Conservation (phyloP, 805 yeast genomes). For the Jamesozyma gamospora region DNA sequence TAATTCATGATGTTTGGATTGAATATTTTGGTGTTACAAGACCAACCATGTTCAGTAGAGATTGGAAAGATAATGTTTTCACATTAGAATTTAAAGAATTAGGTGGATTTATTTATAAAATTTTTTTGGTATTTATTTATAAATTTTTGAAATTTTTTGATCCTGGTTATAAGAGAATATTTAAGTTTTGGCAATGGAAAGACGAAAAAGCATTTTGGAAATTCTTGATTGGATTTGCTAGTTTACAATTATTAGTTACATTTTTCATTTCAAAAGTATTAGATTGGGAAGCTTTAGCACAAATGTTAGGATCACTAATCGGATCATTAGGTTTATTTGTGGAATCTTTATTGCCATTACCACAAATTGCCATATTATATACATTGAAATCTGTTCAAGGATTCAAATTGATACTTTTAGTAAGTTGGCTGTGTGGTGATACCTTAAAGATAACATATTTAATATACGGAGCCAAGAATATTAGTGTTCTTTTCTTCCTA, state of each 20-base stretch:
- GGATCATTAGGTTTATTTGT: slow-evolving; percentile 60
- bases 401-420: slow-evolving; percentile 60
- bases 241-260: slow-evolving; percentile 29
- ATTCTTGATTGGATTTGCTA: slow-evolving; percentile 42
- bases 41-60: slow-evolving; percentile 19
- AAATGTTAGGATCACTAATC: slow-evolving; percentile 41
- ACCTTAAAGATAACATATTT: slow-evolving; percentile 64
- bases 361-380: slow-evolving; percentile 62
- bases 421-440: slow-evolving; percentile 89
- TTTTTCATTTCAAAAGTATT: slow-evolving; percentile 24
- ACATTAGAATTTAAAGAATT: slow-evolving; percentile 16
- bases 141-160: slow-evolving; percentile 54
- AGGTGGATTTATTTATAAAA: slow-evolving; percentile 17
- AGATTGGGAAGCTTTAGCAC: slow-evolving; percentile 40
- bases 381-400: slow-evolving; percentile 64
- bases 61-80: slow-evolving; percentile 21
- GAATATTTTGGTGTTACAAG: slow-evolving; percentile 18
- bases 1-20: slow-evolving; percentile 27
- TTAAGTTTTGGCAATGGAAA: slow-evolving; percentile 82
- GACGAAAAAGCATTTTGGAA: slow-evolving; percentile 49
- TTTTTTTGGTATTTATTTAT: slow-evolving; percentile 23
- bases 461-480: slow-evolving; percentile 63
- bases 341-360: slow-evolving; percentile 66
- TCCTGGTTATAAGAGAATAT: slow-evolving; percentile 55
- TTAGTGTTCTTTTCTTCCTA: slow-evolving; percentile 51